Evolutionary conservation across 352 stramenopile genomes (phyloP), one percentile per base, ranked within the genome.

Genomic region (Pythium plurisporium): DNA sequence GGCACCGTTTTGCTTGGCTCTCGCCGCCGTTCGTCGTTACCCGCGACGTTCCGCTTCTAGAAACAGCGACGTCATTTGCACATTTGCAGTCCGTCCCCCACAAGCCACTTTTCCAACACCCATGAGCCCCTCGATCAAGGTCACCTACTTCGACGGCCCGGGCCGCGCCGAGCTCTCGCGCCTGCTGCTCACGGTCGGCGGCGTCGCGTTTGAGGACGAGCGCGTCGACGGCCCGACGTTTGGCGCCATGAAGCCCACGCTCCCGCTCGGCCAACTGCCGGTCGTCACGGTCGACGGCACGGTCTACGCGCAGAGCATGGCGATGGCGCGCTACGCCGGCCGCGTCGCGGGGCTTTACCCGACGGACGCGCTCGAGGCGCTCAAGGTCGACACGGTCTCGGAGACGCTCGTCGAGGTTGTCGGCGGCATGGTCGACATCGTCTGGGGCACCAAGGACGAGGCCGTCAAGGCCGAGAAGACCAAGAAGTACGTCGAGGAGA

Each of bases 281-380:
- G 44, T 75, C 10, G 41, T 91, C n/a, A 69, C 79, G 43, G 71
- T 90, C 7, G 65, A 85, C 34, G 75, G 73, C 5, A 60, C 69
- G 3, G 62, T 45, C 12, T 83, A 74, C 29, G 46, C 73, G 14
- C 77, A 88, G 52, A 86, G 69, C 34, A 82, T 86, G 55, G 70
- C 74, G 17, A 82, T 87, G 51, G 67, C 65, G 10, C 67, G 70
- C 11, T 91, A 86, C 50, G 76, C 76, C 6, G 74, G 74, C 23
- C 76, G 65, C 31, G 47, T 87, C 12, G 44, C 27, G n/a, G 71
- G 73, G 20, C 48, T 86, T 8, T 87, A 82, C 66, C 74, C 76
- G 14, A 26, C 59, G 2, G 73, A 83, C 30, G 44, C 69, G 5
- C 25, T 73, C 1, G 51, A 81, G 33, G 67, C 53, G 4, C 67